A percentile compares a stretch with the other conserved stretches of the same genome.
These are phyloP conservation scores for Ceratobasidium sp. DNA, from an alignment of 1,284 basidiomycete species.

Conservation along the genomic window DNA sequence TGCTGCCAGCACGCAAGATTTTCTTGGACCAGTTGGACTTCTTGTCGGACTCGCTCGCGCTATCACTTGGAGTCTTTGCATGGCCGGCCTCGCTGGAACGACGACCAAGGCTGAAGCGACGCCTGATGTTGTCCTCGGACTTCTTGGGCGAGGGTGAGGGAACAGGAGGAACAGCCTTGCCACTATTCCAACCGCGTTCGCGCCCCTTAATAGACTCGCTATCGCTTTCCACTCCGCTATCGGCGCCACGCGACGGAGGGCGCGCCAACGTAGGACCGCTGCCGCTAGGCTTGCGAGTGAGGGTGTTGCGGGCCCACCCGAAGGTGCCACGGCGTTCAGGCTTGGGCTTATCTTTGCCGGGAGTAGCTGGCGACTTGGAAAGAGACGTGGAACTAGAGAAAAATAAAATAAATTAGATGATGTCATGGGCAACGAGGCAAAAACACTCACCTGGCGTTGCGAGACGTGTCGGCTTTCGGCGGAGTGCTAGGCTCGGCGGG, in stretches of 20 bases:
- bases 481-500: conserved; percentile 21
- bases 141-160: conserved; percentile 30
- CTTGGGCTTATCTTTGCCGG: conserved; percentile 30
- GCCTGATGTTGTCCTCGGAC: conserved; percentile 42
- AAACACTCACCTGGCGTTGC: conserved; percentile 29
- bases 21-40: conserved; percentile 42
- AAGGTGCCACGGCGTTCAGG: conserved; percentile 9
- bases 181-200: conserved; percentile 36
- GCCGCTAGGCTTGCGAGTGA: conserved; percentile 20
- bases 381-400: conserved; percentile 19
- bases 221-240: conserved; percentile 26
- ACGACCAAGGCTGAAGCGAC: conserved; percentile 37
- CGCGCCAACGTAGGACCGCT: neutral
- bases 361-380: conserved; percentile 5
- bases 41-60: conserved; percentile 30
- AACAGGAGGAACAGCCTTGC: conserved; percentile 3
- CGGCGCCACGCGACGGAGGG: conserved; percentile 10
- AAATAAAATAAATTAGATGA: conserved; percentile 31
- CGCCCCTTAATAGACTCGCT: conserved; percentile 17
- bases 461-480: conserved; percentile 15
- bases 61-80: conserved; percentile 28
- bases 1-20: conserved; percentile 20
- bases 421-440: conserved; percentile 29
- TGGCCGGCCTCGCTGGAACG: conserved; percentile 6
- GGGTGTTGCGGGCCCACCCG: conserved; percentile 15